These are phyloP conservation scores for Solanum arcanum DNA, from an alignment of 257 asterid genomes.

Conservation along the genomic window DNA sequence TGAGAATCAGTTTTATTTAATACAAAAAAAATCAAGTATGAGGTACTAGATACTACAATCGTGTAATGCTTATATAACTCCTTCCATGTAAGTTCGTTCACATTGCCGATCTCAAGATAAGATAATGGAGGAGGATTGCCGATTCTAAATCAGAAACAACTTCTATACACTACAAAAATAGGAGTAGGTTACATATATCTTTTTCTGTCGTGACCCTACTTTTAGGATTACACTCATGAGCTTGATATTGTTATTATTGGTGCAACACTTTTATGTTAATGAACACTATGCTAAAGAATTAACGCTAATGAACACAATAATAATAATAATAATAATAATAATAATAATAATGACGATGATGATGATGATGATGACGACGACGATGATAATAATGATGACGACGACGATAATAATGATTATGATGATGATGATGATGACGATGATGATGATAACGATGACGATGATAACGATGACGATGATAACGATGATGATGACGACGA, in stretches of 20 bases:
- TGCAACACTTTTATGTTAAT: neutral
- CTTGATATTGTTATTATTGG: neutral
- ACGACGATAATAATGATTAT: accelerated
- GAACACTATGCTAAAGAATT: too few relatives aligned
- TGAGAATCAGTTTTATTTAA: neutral
- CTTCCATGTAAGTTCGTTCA: neutral
- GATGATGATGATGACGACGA: accelerated
- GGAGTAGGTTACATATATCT: too few relatives aligned
- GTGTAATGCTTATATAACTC: neutral
- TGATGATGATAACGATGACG: too few relatives aligned
- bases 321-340: too few relatives aligned
- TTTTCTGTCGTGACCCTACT: too few relatives aligned
- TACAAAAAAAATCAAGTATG: neutral
- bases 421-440: accelerated
- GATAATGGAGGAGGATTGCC: neutral
- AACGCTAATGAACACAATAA: neutral
- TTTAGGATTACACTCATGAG: too few relatives aligned
- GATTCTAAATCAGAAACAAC: too few relatives aligned
- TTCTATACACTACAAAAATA: too few relatives aligned
- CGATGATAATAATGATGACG: accelerated
- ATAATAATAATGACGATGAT: too few relatives aligned
- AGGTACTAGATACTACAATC: neutral
- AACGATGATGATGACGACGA: accelerated
- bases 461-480: accelerated
- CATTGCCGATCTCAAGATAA: neutral